A percentile compares a stretch with the other conserved stretches of the same genome.
Conservation (phyloP, 202 grass and related monocot genomes). For the Brachypodium distachyon region DNA sequence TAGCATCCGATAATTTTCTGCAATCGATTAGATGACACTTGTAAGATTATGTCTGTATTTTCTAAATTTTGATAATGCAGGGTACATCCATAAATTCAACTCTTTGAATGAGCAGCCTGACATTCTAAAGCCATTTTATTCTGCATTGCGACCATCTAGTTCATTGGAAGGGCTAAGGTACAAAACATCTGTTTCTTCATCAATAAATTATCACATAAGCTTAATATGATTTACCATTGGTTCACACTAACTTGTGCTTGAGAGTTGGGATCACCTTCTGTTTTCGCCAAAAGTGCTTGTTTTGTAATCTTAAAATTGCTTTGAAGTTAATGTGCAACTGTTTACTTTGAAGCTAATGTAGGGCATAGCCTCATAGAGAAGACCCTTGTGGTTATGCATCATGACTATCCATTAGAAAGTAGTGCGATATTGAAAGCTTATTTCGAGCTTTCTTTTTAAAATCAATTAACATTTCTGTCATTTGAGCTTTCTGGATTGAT, state of each 20-base stretch:
- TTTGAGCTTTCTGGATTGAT: background rate
- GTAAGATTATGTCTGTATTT: background rate
- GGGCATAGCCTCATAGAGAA: background rate
- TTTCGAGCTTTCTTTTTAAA: background rate
- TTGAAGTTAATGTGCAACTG: background rate
- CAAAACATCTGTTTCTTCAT: background rate
- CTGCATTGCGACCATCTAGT: constrained; percentile 80
- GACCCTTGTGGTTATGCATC: background rate
- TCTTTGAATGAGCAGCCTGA: constrained; percentile 80
- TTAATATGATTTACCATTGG: background rate
- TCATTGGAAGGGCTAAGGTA: constrained; percentile 71
- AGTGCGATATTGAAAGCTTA: background rate
- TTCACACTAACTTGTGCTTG: background rate
- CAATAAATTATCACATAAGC: background rate
- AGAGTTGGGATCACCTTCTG: background rate
- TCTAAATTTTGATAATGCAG: constrained; percentile 21
- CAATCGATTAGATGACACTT: background rate
- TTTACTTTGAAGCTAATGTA: background rate
- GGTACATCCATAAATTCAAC: constrained; percentile 91
- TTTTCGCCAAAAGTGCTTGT: background rate
- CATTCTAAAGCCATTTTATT: constrained; percentile 77
- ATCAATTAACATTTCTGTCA: background rate
- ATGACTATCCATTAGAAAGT: background rate
- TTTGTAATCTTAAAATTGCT: background rate
- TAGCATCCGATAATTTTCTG: background rate